Evolutionary conservation across 2,329 filamentous ascomycete species (phyloP), one percentile per base, ranked within the genome.

Genomic region (Clonostachys chloroleuca): DNA sequence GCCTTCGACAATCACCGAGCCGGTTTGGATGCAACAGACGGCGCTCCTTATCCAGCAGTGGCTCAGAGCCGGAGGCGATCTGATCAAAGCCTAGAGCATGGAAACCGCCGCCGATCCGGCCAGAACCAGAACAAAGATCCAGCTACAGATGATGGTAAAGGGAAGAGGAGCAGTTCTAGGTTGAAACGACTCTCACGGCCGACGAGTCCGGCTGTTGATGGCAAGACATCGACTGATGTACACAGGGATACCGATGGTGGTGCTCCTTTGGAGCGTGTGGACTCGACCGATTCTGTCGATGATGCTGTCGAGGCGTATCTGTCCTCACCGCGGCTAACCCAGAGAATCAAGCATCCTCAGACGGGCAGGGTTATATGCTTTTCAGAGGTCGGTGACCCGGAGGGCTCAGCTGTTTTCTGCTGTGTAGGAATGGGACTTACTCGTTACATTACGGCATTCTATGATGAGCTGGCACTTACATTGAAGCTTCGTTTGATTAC

Each of bases 341-440:
- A 96, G 59, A 95, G 87, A 66, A 89, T 97, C 45, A 77, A 78
- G 18, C 89, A 96, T 65, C 90, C 91, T 1, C 85, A 89, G 49
- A 95, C 89, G 0, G 91, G 92, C 2, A 83, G 94, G 14, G 77
- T 87, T 4, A 96, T 99, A 54, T 95, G 91, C 1, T 99, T 96
- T 60, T 97, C 92, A 0, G 94, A 99, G 64, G 94, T 99, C 4
- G 94, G 94, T 13, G 92, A 97, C 63, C 84, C 92, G 0, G 83
- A 92, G 40, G 94, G 94, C 2, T 92, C 87, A 54, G 92, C 91
- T 4, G 89, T 99, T 3, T 92, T 99, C 56, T 95, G 94, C 62
- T 99, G 94, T 59, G 91, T 99, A 4, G 94, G 94, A 17, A 99
- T 99, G 94, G 94, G 94, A 0, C 68, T 99, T 58, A 99, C 94